Conservation (phyloP, 2,329 filamentous ascomycete species). For the Fusarium scirpi region DNA sequence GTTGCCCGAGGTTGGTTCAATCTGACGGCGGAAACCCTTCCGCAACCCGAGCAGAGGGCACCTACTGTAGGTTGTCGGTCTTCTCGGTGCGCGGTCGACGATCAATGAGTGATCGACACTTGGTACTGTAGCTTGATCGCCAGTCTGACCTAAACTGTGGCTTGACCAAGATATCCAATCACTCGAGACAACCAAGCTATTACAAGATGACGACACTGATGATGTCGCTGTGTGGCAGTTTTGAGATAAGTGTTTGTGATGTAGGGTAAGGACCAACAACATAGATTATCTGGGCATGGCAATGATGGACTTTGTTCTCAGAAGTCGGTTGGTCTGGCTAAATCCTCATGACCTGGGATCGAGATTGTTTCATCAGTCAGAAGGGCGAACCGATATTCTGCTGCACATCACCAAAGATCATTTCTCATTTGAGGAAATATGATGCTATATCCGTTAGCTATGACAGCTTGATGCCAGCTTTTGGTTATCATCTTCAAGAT, state of each 20-base stretch:
- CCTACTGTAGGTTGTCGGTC: slow-evolving; percentile 4
- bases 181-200: slow-evolving; percentile 16
- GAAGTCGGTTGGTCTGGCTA: slow-evolving; percentile 2
- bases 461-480: neutral
- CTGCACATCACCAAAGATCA: slow-evolving; percentile 9
- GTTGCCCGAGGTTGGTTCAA: slow-evolving; percentile 10
- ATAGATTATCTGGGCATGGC: slow-evolving; percentile 1
- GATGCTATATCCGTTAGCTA: neutral
- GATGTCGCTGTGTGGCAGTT: slow-evolving; percentile 19
- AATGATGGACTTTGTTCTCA: slow-evolving; percentile 17
- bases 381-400: neutral
- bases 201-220: slow-evolving; percentile 27
- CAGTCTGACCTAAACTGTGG: slow-evolving; percentile 24
- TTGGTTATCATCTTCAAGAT: neutral
- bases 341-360: slow-evolving; percentile 1
- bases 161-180: slow-evolving; percentile 29
- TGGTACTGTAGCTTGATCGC: slow-evolving; percentile 20
- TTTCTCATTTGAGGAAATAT: slow-evolving; percentile 2
- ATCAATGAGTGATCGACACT: slow-evolving; percentile 34
- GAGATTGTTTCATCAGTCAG: slow-evolving; percentile 5
- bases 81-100: slow-evolving; percentile 28
- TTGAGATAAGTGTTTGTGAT: slow-evolving; percentile 16
- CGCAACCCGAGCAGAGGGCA: slow-evolving; percentile 13
- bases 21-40: slow-evolving; percentile 37
- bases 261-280: slow-evolving; percentile 14